Evolutionary conservation across 345 rosid genomes (phyloP).

Genomic region (Eucalyptus curtisii): DNA sequence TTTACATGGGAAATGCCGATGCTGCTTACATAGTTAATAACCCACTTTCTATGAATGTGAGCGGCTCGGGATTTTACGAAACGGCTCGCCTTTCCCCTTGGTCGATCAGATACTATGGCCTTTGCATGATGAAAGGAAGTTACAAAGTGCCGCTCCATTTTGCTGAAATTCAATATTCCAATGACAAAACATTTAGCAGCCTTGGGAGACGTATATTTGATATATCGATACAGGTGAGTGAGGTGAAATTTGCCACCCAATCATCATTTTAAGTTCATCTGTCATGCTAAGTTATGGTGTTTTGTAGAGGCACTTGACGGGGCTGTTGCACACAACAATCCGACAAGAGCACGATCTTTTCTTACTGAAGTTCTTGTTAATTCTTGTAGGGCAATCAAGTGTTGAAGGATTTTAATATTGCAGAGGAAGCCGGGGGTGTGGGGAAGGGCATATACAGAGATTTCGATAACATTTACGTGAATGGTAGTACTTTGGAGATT

Average conservation of each 20-base stretch:
- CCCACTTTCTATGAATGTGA: constrained; percentile 15
- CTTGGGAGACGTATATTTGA: constrained; percentile 70
- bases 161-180: constrained; percentile 71
- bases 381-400: constrained; percentile 41
- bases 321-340: background rate
- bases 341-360: background rate
- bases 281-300: background rate
- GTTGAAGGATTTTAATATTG: constrained; percentile 47
- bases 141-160: constrained; percentile 71
- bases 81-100: constrained; percentile 64
- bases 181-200: constrained; percentile 41
- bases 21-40: constrained; percentile 8
- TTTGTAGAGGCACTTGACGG: background rate
- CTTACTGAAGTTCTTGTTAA: background rate
- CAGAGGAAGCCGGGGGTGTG: constrained; percentile 58
- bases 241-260: background rate
- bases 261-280: background rate
- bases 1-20: background rate
- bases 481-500: constrained; percentile 63
- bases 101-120: constrained; percentile 74
- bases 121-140: constrained; percentile 48
- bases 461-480: constrained; percentile 25
- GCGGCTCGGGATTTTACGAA: constrained; percentile 17
- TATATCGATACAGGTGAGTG: constrained; percentile 55
- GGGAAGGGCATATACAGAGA: constrained; percentile 18